A percentile compares a stretch with the other conserved stretches of the same genome.
phyloP scores from a whole-genome alignment of 2,329 filamentous ascomycete species.

The Fusarium globosum region DNA sequence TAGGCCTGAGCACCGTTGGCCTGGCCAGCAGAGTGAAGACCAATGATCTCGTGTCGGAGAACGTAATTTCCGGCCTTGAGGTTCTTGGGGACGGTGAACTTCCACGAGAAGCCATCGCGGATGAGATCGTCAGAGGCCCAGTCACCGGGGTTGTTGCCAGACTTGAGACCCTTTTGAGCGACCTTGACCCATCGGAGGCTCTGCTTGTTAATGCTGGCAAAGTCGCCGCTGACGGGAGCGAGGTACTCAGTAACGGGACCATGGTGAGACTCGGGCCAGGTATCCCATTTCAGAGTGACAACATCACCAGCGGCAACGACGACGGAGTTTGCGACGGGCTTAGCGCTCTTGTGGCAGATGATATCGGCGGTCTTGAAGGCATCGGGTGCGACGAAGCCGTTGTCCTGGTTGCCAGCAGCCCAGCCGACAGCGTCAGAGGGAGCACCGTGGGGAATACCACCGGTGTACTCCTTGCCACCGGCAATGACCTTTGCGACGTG shows the following conservation, averaged over 20 bases:
- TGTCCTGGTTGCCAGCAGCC: slow-evolving; percentile 51
- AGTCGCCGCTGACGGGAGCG: slow-evolving; percentile 63
- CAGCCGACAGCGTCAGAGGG: slow-evolving; percentile 50
- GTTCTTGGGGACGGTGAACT: slow-evolving; percentile 58
- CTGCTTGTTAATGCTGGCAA: slow-evolving; percentile 61
- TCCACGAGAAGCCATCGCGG: slow-evolving; percentile 58
- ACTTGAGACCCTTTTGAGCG: slow-evolving; percentile 62
- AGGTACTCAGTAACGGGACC: slow-evolving; percentile 72
- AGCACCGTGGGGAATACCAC: slow-evolving; percentile 45
- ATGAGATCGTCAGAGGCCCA: slow-evolving; percentile 68
- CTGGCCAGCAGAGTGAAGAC: slow-evolving; percentile 60
- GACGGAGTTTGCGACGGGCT: slow-evolving; percentile 53
- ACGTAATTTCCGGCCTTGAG: slow-evolving; percentile 65
- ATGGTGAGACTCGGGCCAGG: slow-evolving; percentile 73
- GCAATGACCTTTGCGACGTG: slow-evolving; percentile 44
- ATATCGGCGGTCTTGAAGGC: slow-evolving; percentile 55
- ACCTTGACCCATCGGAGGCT: slow-evolving; percentile 70
- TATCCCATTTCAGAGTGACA: slow-evolving; percentile 70
- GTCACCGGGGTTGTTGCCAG: slow-evolving; percentile 55
- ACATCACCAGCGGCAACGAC: slow-evolving; percentile 68
- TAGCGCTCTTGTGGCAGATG: slow-evolving; percentile 59
- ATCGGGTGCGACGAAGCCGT: slow-evolving; percentile 60
- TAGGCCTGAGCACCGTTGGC: slow-evolving; percentile 60
- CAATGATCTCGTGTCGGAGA: slow-evolving; percentile 66
- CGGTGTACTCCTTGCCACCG: slow-evolving; percentile 47